phyloP scores from a whole-genome alignment of 129 eudicot genomes.

The carrot (Daucus carota) region DH1_v3.0 NC_030385.2:11148501-11149000 shows the following conservation, averaged over 20 bases:
- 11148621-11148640: constrained; percentile 91
- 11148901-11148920: constrained; percentile 25
- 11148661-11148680: constrained; percentile 47
- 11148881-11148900: background rate
- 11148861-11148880: too few relatives aligned
- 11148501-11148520: constrained; percentile 78
- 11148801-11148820: too few relatives aligned
- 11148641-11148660: constrained; percentile 86
- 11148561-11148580: constrained; percentile 65
- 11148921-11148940: constrained; percentile 86
- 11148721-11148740: background rate
- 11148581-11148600: constrained; percentile 60
- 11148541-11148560: constrained; percentile 87
- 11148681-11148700: constrained; percentile 45
- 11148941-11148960: constrained; percentile 63
- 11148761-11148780: background rate
- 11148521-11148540: constrained; percentile 88
- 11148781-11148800: too few relatives aligned
- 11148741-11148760: background rate
- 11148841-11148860: background rate
- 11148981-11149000: constrained; percentile 79
- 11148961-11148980: constrained; percentile 53
- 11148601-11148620: constrained; percentile 89
- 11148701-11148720: too few relatives aligned
- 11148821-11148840: too few relatives aligned